Percentiles rank a stretch among this genome's conserved stretches.
Conservation (phyloP, 495 filamentous ascomycete species). For the Tuber indicum region DNA sequence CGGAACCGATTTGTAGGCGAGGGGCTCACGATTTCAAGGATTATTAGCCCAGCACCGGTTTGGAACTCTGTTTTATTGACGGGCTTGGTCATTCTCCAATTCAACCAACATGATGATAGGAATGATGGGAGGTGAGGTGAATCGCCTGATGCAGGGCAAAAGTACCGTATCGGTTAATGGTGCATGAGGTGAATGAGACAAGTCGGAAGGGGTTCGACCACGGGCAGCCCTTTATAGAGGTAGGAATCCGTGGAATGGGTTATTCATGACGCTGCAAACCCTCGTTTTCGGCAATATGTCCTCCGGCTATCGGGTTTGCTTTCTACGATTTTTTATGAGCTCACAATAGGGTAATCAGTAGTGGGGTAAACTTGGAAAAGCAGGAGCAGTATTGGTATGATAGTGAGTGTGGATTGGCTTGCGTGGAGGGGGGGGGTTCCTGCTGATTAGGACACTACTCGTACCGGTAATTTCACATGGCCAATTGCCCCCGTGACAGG, state of each 20-base stretch:
- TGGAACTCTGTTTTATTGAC: not conserved
- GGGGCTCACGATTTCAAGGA: not conserved
- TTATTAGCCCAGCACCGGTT: not conserved
- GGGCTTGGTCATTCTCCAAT: not conserved
- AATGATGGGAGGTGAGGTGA: not conserved
- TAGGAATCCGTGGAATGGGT: not conserved
- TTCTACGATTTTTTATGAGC: not conserved
- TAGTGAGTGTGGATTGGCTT: not conserved
- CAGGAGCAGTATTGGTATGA: too few species aligned
- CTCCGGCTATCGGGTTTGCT: not conserved
- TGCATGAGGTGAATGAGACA: not conserved
- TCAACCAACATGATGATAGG: not conserved
- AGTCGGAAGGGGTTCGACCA: not conserved
- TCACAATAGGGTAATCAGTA: not conserved
- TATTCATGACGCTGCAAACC: not conserved
- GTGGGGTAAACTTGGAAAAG: not conserved
- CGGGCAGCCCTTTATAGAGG: constrained; percentile 1
- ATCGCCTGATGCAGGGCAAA: not conserved
- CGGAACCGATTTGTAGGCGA: not conserved
- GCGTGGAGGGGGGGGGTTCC: not conserved
- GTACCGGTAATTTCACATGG: not conserved
- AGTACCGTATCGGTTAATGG: not conserved
- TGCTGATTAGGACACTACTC: not conserved
- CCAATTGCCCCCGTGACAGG: not conserved
- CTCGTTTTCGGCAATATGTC: not conserved